Percentiles rank a stretch among this genome's conserved stretches.
Conservation (phyloP, 2,329 filamentous ascomycete genomes). For the Aaosphaeria arxii region DNA sequence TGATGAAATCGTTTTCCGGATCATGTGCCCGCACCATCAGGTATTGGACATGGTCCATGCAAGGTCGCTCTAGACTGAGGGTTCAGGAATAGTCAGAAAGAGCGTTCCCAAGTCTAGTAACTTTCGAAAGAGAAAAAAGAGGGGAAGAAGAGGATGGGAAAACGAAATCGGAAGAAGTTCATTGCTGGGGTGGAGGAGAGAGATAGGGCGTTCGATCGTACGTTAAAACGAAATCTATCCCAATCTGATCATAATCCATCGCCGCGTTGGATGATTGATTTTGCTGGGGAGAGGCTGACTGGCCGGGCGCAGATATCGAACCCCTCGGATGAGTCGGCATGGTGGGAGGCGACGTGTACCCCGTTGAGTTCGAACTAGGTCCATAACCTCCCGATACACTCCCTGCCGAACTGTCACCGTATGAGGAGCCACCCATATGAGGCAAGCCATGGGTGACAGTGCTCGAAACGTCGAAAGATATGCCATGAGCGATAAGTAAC, state of each 20-base stretch:
- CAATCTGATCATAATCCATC: conserved; percentile 75
- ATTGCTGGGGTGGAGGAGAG: conserved; percentile 40
- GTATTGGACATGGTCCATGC: conserved; percentile 86
- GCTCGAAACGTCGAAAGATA: conserved; percentile 50
- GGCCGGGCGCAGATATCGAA: conserved; percentile 19
- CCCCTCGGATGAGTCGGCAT: conserved; percentile 20
- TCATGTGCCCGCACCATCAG: conserved; percentile 63
- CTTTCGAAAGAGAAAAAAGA: neutral
- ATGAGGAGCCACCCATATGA: conserved; percentile 36
- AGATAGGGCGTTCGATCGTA: conserved; percentile 69
- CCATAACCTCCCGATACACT: conserved; percentile 64
- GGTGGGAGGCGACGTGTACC: conserved; percentile 45
- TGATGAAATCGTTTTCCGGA: conserved; percentile 45
- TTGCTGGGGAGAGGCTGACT: neutral
- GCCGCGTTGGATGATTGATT: conserved; percentile 32
- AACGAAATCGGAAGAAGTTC: conserved; percentile 13
- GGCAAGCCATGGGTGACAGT: conserved; percentile 33
- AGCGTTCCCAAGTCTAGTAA: conserved; percentile 10
- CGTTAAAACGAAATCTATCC: conserved; percentile 89
- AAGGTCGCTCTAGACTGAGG: conserved; percentile 79
- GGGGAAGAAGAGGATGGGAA: conserved; percentile 1
- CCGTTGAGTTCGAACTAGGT: conserved; percentile 44
- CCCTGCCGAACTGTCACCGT: conserved; percentile 46
- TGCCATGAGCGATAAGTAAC: conserved; percentile 57
- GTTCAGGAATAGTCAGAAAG: conserved; percentile 26